Evolutionary conservation across 2,329 filamentous ascomycete genomes (phyloP).

Genomic region (Ophiocordyceps australis): DNA sequence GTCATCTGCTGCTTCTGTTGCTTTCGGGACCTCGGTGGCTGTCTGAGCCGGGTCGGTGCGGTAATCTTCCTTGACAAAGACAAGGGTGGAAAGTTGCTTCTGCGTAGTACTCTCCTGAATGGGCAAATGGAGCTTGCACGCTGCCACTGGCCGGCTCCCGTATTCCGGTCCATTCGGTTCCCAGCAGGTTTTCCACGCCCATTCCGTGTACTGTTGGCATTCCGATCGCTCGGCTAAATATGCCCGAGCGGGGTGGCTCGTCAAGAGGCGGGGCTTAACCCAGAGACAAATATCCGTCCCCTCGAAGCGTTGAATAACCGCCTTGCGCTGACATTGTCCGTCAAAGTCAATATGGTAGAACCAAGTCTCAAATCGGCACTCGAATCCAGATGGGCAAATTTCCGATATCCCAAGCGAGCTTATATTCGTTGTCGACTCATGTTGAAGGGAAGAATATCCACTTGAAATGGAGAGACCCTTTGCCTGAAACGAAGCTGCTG

Average conservation of each 20-base stretch:
- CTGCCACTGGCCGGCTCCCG: background rate
- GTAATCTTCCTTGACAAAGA: conserved; percentile 1
- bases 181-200: background rate
- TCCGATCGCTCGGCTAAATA: background rate
- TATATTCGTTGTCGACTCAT: background rate
- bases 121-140: background rate
- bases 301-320: background rate
- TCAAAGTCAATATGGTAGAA: background rate
- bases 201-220: background rate
- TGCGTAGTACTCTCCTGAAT: background rate
- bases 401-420: background rate
- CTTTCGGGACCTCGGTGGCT: background rate
- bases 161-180: background rate
- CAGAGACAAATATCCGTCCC: background rate
- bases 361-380: background rate
- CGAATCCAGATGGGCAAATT: background rate
- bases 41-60: background rate
- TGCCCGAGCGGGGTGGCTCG: too few relatives aligned
- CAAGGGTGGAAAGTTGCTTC: background rate
- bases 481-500: background rate
- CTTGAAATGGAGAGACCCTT: background rate
- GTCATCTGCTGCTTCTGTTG: background rate
- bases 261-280: too few relatives aligned
- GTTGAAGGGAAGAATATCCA: background rate
- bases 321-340: background rate